A percentile compares a stretch with the other conserved stretches of the same genome.
Evolutionary conservation across 2,329 filamentous ascomycete genomes (phyloP).

Genomic region (Colletotrichum sp.): DNA sequence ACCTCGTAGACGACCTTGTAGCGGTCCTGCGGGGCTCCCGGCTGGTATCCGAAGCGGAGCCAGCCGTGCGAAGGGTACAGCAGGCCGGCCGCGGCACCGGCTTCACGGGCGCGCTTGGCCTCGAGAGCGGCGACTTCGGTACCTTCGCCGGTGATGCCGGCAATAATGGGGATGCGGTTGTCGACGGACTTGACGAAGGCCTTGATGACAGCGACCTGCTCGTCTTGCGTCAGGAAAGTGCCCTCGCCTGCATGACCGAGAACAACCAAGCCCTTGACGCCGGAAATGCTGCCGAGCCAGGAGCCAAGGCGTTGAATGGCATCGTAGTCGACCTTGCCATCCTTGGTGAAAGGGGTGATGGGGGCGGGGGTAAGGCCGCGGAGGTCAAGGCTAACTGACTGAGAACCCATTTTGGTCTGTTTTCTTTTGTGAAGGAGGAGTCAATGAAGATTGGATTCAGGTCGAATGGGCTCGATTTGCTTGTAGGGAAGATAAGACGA

Average conservation of each 20-base stretch:
- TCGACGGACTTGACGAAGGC: constrained; percentile 57
- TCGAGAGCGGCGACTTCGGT: constrained; percentile 57
- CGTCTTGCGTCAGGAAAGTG: constrained; percentile 55
- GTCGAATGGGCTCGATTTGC: background rate
- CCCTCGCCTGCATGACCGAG: constrained; percentile 60
- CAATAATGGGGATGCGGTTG: constrained; percentile 55
- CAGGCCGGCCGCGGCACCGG: constrained; percentile 54
- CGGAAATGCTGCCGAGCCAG: constrained; percentile 56
- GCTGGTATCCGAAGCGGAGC: constrained; percentile 60
- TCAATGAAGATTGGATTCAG: background rate
- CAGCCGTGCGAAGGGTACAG: constrained; percentile 59
- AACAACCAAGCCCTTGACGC: constrained; percentile 57
- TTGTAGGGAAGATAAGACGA: background rate
- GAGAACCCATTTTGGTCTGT: constrained; percentile 24
- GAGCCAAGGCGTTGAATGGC: constrained; percentile 57
- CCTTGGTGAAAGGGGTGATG: constrained; percentile 54
- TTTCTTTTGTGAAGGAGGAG: background rate
- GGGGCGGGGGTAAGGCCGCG: constrained; percentile 55
- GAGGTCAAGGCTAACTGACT: constrained; percentile 42
- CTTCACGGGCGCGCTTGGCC: constrained; percentile 53
- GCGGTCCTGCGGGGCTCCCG: constrained; percentile 55
- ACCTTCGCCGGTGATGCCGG: constrained; percentile 57
- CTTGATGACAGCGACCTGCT: constrained; percentile 54
- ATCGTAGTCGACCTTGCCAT: constrained; percentile 53
- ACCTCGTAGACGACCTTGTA: constrained; percentile 56